Conservation (phyloP, 1,284 basidiomycete species). For the Porogramme epimiltina region DNA sequence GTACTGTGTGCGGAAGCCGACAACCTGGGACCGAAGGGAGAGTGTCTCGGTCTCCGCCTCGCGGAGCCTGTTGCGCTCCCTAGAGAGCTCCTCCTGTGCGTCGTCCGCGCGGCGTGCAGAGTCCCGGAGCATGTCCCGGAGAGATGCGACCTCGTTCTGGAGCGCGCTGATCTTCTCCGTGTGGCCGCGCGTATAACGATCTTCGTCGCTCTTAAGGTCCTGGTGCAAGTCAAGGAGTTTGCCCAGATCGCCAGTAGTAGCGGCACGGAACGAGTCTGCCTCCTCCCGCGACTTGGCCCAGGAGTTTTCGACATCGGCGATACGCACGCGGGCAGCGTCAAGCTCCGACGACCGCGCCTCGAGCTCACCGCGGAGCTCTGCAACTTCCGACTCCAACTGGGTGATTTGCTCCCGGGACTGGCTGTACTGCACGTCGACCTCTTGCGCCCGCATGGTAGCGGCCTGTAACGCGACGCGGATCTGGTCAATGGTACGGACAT, state of each 20-base stretch:
- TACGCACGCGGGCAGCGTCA: conserved; percentile 63
- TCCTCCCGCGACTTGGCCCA: conserved; percentile 91
- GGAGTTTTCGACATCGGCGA: conserved; percentile 80
- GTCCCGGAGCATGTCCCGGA: conserved; percentile 81
- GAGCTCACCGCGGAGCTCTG: conserved; percentile 77
- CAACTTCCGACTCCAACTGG: conserved; percentile 73
- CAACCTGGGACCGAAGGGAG: conserved; percentile 76
- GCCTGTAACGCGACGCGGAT: conserved; percentile 78
- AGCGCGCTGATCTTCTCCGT: conserved; percentile 81
- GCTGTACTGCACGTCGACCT: conserved; percentile 79
- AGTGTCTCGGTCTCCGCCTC: conserved; percentile 75
- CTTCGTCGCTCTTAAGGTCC: conserved; percentile 79
- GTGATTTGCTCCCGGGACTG: conserved; percentile 68
- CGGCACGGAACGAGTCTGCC: conserved; percentile 80
- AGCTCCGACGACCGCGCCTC: conserved; percentile 74
- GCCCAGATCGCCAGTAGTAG: conserved; percentile 84
- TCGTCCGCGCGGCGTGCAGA: conserved; percentile 72
- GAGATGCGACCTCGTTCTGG: conserved; percentile 73
- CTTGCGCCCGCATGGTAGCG: conserved; percentile 76
- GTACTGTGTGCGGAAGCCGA: conserved; percentile 79
- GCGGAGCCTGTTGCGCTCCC: conserved; percentile 67
- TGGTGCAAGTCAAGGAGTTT: conserved; percentile 85
- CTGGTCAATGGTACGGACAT: conserved; percentile 86
- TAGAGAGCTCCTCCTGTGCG: conserved; percentile 66
- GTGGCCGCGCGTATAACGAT: conserved; percentile 71